Evolutionary conservation across 2,329 filamentous ascomycete species (phyloP), one percentile per base, ranked within the genome.

Genomic region (Apiospora hydei): DNA sequence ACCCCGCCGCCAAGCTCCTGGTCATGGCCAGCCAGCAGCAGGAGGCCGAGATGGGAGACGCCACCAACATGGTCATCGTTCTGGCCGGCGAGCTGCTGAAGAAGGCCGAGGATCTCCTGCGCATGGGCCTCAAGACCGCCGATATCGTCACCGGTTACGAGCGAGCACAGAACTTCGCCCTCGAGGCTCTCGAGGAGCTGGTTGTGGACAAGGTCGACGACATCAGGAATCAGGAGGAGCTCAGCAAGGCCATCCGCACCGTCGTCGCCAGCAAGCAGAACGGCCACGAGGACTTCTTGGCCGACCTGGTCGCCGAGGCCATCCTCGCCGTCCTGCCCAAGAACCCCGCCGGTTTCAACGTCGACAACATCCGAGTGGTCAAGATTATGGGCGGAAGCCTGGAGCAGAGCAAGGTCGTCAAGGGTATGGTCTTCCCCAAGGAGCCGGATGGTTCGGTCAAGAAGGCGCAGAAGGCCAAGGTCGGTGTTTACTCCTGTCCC

Each of bases 21-120:
- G 96, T 99, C 78, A 99, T 99, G 97, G 96, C 96, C 74, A 96
- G 93, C 83, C 96, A 99, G 85, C 96, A 99, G 86, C 97, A 99
- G 85, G 97, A 99, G 84, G 91, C 95, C 57, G 96, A 99, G 90
- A 98, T 99, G 94, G 96, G 96, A 72, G 97, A 99, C 85, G 96
- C 94, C 71, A 99, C 96, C 72, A 99, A 99, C 85, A 85, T 99
- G 82, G 96, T 99, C 78, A 98, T 99, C 80, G 89, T 99, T 71
- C 87, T 99, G 74, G 96, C 96, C 6, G 96, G 97, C 76, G 96
- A 99, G 87, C 87, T 99, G 79, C 87, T 99, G 78, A 95, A 94
- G 86, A 98, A 99, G 87, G 97, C 97, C 14, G 96, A 99, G 87
- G 95, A 98, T 83, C 87, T 99, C 81, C 87, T 99, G 79, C 91